Evolutionary conservation across 139 green algal genomes (phyloP).

Genomic region (Chlorella vulgaris): DNA sequence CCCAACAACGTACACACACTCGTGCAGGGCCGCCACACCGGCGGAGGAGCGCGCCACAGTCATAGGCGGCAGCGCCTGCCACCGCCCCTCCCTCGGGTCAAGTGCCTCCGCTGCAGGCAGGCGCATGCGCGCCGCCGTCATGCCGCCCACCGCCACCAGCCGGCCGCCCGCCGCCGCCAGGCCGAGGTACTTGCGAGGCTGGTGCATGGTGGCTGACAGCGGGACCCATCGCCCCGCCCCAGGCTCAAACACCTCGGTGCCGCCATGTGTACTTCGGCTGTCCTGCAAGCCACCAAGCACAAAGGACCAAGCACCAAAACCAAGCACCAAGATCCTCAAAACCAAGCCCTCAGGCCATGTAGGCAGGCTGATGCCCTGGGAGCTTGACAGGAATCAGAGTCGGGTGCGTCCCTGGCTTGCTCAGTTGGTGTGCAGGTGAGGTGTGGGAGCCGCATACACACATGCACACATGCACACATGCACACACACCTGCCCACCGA

Average conservation of each 20-base stretch:
- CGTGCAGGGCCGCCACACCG: slow-evolving; percentile 53
- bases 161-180: slow-evolving; percentile 51
- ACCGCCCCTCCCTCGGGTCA: slow-evolving; percentile 70
- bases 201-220: slow-evolving; percentile 37
- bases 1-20: slow-evolving; percentile 60
- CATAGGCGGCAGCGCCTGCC: slow-evolving; percentile 56
- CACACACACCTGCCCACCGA: slow-evolving; percentile 78
- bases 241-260: slow-evolving; percentile 48
- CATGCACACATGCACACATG: too few species aligned
- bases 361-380: too few species aligned
- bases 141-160: slow-evolving; percentile 68
- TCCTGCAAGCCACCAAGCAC: too few species aligned
- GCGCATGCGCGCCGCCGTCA: slow-evolving; percentile 48
- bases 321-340: too few species aligned
- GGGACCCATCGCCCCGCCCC: slow-evolving; percentile 48
- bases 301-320: too few species aligned
- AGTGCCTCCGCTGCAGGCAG: slow-evolving; percentile 61
- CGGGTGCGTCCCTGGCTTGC: too few species aligned
- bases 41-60: slow-evolving; percentile 54
- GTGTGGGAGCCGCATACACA: too few species aligned
- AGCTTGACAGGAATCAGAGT: too few species aligned
- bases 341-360: too few species aligned
- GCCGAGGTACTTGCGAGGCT: slow-evolving; percentile 65
- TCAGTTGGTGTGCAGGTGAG: too few species aligned
- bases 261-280: slow-evolving; percentile 48